Evolutionary conservation across 2,329 filamentous ascomycete genomes (phyloP), one percentile per base, ranked within the genome.

Genomic region (Graphiopsis chlorocephala): DNA sequence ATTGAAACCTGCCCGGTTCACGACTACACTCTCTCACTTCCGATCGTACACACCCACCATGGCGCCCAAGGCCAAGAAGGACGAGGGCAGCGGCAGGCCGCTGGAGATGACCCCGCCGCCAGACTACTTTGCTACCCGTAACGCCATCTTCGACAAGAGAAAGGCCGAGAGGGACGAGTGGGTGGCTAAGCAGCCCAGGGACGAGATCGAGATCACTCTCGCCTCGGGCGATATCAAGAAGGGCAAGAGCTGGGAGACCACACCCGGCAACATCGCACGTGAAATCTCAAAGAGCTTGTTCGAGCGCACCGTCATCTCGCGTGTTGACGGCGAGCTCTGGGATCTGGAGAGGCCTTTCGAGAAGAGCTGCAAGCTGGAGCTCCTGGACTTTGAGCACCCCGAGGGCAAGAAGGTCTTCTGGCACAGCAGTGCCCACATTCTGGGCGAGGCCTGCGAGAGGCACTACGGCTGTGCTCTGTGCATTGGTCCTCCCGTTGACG

Each of bases 391-490:
- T 72, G 88, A 92, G 59, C 81, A 90, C 77, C 77, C 78, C 4
- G 79, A 91, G 80, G 94, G 92, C 73, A 93, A 95, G 81, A 92
- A 92, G 77, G 94, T 98, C 64, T 99, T 97, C 82, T 99, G 94
- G 94, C 95, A 98, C 79, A 96, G 92, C 23, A 94, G 90, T 73
- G 95, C 95, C 52, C 95, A 99, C 78, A 89, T 96, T 69, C 86
- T 99, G n/a, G 95, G 95, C 71, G 95, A 98, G 80, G 93, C 93
- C 66, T 91, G 90, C 58, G 95, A 99, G 80, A 86, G 90, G 74
- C 86, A 93, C 73, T 99, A 93, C 75, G 92, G 93, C 66, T 97
- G 94, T 80, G 89, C 91, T 72, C 86, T 97, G 53, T 97, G 93
- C 78, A 96, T 97, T 76, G 95, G 95, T 26, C 95, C 95, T 35